A percentile compares a stretch with the other conserved stretches of the same genome.
phyloP scores from a whole-genome alignment of 2,329 filamentous ascomycete genomes.

The Cladobotryum protrusum region DNA sequence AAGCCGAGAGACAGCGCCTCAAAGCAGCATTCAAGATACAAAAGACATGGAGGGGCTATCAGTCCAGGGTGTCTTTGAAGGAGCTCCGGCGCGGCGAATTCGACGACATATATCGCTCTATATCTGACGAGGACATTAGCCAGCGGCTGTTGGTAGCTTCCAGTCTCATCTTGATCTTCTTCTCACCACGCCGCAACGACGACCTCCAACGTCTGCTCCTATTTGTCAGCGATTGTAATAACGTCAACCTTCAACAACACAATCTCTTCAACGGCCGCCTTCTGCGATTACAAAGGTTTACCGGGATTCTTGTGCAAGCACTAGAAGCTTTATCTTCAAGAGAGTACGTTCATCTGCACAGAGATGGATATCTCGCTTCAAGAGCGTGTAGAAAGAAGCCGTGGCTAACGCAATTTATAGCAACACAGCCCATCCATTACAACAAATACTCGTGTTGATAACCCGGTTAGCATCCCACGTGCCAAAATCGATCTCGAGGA shows the following conservation, averaged over 20 bases:
- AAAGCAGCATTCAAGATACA: slow-evolving; percentile 72
- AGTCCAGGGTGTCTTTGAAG: slow-evolving; percentile 52
- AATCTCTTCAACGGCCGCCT: slow-evolving; percentile 23
- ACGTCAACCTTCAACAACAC: slow-evolving; percentile 30
- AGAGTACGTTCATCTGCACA: slow-evolving; percentile 19
- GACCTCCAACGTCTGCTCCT: slow-evolving; percentile 43
- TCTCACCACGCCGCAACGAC: slow-evolving; percentile 35
- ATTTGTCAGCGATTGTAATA: slow-evolving; percentile 40
- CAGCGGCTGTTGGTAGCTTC: slow-evolving; percentile 37
- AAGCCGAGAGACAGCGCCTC: slow-evolving; percentile 71
- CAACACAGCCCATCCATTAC: slow-evolving; percentile 10
- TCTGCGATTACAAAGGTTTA: slow-evolving; percentile 30
- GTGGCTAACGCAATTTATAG: slow-evolving; percentile 16
- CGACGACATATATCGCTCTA: slow-evolving; percentile 50
- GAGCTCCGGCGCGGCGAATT: slow-evolving; percentile 53
- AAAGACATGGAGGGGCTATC: slow-evolving; percentile 74
- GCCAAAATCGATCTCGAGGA: slow-evolving; percentile 19
- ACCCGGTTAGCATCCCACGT: slow-evolving; percentile 21
- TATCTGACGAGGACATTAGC: slow-evolving; percentile 22
- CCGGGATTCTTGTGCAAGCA: slow-evolving; percentile 29
- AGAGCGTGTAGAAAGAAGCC: background rate
- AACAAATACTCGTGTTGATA: slow-evolving; percentile 31
- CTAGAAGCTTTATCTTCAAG: slow-evolving; percentile 20
- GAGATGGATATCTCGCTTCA: background rate
- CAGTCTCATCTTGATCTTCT: slow-evolving; percentile 45